Base-by-base conservation (phyloP, 2,329 filamentous ascomycete genomes). In the Hypoxylon sp. region DNA sequence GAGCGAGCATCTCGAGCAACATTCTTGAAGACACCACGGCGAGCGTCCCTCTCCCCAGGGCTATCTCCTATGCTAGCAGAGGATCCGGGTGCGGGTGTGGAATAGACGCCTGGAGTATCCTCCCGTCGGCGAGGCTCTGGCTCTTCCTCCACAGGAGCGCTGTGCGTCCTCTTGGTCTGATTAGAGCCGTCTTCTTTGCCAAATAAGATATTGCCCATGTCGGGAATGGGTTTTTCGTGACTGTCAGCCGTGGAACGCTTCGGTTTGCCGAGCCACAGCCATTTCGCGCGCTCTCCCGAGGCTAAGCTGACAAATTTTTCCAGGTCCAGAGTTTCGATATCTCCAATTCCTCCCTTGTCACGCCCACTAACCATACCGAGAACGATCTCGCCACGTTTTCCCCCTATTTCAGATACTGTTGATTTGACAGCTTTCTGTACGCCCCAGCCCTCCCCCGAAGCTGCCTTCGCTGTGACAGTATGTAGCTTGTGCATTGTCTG, bases 401-500 rank as follows among this genome's bases (percentile, higher is more conserved):
- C 94, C 69, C 93, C 93, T 39, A 99, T 87, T 77, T 97, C 95
- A 17, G 91, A 93, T 48, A 98, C 91, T 0, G 94, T 97, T 2
- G 93, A 97, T 75, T 98, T 98, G 72, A 99, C 93, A 17, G 94
- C 94, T 72, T 92, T 90, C 52, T 93, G 92, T n/a, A 96, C 92
- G 15, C 90, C 91, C 92, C 94, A 97, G 2, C 91, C 91, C 74
- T 97, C 93, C 32, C 92, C 91, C 52, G 90, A 91, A 2, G 93
- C 94, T 30, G 93, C 93, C 76, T 97, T 98, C 39, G 92, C 92
- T 11, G 94, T 97, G n/a, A 84, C 87, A 49, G 86, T 87, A 71
- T 96, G 94, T 46, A 99, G 82, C 58, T 87, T 88, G 58, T 94
- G 88, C 34, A 98, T 80, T 0, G 94, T 98, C 72, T 90, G 88